Evolutionary conservation across 331 rosid species (phyloP), one percentile per base, ranked within the genome.

Genomic region (Quercus tomentella): DNA sequence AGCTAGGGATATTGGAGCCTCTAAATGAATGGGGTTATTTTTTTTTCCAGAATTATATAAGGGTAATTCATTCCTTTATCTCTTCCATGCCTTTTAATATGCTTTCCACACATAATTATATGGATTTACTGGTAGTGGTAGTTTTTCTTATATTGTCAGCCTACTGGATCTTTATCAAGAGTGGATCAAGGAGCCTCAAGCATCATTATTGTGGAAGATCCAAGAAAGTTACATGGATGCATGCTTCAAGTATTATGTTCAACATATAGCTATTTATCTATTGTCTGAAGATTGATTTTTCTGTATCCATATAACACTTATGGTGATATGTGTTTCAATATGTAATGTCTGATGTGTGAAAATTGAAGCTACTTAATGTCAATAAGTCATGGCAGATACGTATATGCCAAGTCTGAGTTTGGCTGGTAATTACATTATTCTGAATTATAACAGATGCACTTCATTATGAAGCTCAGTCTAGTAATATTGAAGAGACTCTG

Each of bases 41-140:
- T 26, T 60, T 26, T 49, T 45, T n/a, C 56, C 68, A 35, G 49
- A 73, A 77, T 63, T 78, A 25, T 49, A n/a, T 15, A 56, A 78
- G 78, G 89, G 92, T 87, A 85, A 86, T 90, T 89, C 90, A 77
- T 90, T 84, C 89, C 86, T 76, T 80, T 80, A 74, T 81, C 83
- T 81, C 87, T 79, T 87, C 73, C 79, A 58, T 76, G 62, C 60
- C 76, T 45, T 37, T 82, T 80, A 22, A 58, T 43, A 51, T 52
- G 30, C 62, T 75, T 70, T 81, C 56, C 58, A 49, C 74, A 70
- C 28, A n/a, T 69, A 33, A 76, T 17, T 68, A 30, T 80, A 80
- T 72, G 75, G 71, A 76, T 81, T 81, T 83, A 84, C 86, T 76
- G 79, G 88, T 88, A 77, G 88, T 56, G 77, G 74, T 55, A 84